phyloP scores from a whole-genome alignment of 1,284 basidiomycete species.

The Naganishia cerealis region DNA sequence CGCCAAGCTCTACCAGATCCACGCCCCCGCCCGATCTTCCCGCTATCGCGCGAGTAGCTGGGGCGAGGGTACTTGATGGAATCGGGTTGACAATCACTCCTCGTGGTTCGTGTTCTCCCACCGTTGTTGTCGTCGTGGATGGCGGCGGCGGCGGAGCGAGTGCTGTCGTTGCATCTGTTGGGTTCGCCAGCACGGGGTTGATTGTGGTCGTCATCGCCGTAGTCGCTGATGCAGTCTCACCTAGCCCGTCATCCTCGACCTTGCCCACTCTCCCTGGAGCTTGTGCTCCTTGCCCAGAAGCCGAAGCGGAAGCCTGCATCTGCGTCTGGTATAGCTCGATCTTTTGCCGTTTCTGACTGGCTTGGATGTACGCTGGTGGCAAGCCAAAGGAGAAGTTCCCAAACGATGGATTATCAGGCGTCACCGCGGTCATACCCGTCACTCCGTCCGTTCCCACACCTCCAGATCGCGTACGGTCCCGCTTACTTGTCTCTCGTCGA shows the following conservation, averaged over 20 bases:
- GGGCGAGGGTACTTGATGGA: constrained; percentile 1
- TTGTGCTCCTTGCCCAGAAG: neutral
- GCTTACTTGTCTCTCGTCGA: constrained; percentile 6
- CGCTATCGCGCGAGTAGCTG: constrained; percentile 42
- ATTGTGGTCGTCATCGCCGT: neutral
- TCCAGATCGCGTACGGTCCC: constrained; percentile 26
- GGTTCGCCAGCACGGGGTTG: constrained; percentile 20
- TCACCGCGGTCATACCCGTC: neutral
- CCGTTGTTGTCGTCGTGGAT: constrained; percentile 8
- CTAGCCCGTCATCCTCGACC: neutral
- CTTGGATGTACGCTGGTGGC: constrained; percentile 24
- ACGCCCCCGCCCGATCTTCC: constrained; percentile 17
- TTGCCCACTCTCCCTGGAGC: neutral
- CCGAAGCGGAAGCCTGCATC: neutral
- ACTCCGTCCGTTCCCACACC: neutral
- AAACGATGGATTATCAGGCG: constrained; percentile 12
- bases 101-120: constrained; percentile 4
- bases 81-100: constrained; percentile 16
- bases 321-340: constrained; percentile 16
- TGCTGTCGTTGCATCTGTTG: neutral
- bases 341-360: constrained; percentile 9
- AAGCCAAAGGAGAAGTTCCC: constrained; percentile 28
- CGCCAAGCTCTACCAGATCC: constrained; percentile 70
- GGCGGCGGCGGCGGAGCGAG: neutral
- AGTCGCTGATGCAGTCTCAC: neutral